These are phyloP conservation scores for Cryptosporidium viatorum DNA, from an alignment of 169 alveolate genomes.

Conservation along the genomic window DNA sequence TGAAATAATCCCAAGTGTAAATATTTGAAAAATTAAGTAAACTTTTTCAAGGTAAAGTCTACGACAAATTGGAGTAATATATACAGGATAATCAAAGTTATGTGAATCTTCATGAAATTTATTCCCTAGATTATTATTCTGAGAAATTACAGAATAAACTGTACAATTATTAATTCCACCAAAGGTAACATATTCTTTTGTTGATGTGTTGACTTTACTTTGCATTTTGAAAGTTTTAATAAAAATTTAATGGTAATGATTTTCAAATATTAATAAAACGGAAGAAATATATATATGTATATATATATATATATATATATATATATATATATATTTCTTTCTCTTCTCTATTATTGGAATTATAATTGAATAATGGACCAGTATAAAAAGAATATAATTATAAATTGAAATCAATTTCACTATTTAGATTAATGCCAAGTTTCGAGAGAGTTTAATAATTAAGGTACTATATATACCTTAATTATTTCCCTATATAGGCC, in stretches of 20 bases:
- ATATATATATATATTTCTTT: not conserved
- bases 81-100: constrained; percentile 39
- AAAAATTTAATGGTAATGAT: no score
- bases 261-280: not conserved
- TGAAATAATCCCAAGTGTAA: constrained; percentile 45
- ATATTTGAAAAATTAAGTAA: constrained; percentile 11
- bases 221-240: not conserved
- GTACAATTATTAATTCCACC: constrained; percentile 62
- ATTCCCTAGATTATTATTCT: not conserved
- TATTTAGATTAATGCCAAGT: constrained; percentile 1
- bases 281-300: no score
- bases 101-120: constrained; percentile 7
- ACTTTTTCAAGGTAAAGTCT: constrained; percentile 22
- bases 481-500: constrained; percentile 42
- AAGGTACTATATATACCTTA: constrained; percentile 16
- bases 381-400: not conserved
- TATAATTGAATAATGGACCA: not conserved
- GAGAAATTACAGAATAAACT: constrained; percentile 20
- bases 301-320: no score
- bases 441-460: constrained; percentile 14
- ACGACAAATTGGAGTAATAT: constrained; percentile 22
- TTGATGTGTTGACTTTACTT: not conserved
- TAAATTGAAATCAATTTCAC: not conserved
- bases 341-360: no score
- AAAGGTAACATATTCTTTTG: constrained; percentile 34